phyloP scores from a whole-genome alignment of 352 stramenopile genomes.

The Globisporangium acanthophoron region DNA sequence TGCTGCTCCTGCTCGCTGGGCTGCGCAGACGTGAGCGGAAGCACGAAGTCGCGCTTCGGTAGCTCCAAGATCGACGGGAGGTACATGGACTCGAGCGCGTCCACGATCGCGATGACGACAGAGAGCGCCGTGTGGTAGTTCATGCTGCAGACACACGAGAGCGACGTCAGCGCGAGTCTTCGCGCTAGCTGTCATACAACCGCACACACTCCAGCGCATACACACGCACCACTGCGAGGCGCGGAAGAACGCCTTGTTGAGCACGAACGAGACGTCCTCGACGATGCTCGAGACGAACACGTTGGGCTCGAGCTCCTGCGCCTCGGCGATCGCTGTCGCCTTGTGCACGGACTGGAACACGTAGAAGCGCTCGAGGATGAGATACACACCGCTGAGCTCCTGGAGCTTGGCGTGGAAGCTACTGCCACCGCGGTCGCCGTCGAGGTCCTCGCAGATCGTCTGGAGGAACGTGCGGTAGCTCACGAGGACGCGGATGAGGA shows the following conservation, averaged over 20 bases:
- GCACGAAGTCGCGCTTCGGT: slow-evolving; percentile 49
- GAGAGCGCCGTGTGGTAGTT: slow-evolving; percentile 81
- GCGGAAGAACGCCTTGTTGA: slow-evolving; percentile 78
- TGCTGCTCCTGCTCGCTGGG: neutral
- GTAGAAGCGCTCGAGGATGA: slow-evolving; percentile 82
- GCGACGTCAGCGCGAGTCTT: neutral
- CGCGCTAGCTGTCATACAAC: neutral
- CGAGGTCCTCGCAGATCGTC: slow-evolving; percentile 45
- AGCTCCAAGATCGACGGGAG: slow-evolving; percentile 68
- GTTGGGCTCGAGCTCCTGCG: slow-evolving; percentile 54
- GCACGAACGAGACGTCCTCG: slow-evolving; percentile 80
- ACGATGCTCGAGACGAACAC: slow-evolving; percentile 80
- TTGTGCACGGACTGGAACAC: slow-evolving; percentile 84
- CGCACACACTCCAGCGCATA: neutral
- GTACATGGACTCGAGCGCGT: slow-evolving; percentile 77
- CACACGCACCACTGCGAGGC: slow-evolving; percentile 59
- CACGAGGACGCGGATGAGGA: slow-evolving; percentile 66
- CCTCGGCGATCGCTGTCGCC: slow-evolving; percentile 74
- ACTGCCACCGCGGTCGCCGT: slow-evolving; percentile 19
- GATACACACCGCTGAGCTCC: slow-evolving; percentile 74
- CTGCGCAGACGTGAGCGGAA: slow-evolving; percentile 27
- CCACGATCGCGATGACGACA: slow-evolving; percentile 78
- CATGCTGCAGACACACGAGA: slow-evolving; percentile 27
- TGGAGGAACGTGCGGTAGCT: slow-evolving; percentile 59
- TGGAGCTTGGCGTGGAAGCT: slow-evolving; percentile 59